Percentiles rank a stretch among this genome's conserved stretches.
Conservation (phyloP, 2,329 filamentous ascomycete genomes). For the Gaeumannomyces sp. region DNA sequence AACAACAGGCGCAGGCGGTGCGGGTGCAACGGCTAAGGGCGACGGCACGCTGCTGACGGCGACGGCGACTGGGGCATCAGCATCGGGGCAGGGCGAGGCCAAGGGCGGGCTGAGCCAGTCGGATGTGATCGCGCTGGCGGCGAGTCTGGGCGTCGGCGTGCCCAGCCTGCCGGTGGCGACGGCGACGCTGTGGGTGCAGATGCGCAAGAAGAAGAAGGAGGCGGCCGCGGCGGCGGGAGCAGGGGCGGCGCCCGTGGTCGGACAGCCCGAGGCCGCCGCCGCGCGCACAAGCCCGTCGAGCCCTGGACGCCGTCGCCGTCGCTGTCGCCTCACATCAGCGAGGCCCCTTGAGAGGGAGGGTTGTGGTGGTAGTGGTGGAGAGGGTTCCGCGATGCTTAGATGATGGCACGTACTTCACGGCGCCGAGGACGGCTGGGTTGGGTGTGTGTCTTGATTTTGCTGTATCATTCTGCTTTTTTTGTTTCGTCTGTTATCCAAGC, state of each 20-base stretch:
- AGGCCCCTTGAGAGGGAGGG: neutral
- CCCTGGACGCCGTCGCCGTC: neutral
- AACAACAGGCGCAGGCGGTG: neutral
- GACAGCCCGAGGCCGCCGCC: neutral
- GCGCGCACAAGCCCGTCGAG: neutral
- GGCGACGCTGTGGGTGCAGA: slow-evolving; percentile 17
- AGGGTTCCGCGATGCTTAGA: no score
- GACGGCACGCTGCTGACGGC: neutral
- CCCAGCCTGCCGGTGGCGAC: slow-evolving; percentile 28
- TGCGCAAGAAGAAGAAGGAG: slow-evolving; percentile 16
- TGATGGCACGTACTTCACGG: no score
- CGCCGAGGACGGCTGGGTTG: no score
- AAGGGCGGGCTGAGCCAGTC: slow-evolving; percentile 20
- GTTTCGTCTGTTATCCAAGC: no score
- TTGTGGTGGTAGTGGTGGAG: no score
- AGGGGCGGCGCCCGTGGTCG: neutral
- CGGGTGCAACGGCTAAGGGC: neutral
- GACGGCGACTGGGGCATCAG: neutral
- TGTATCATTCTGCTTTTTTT: no score
- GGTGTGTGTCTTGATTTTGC: no score
- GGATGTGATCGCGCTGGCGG: slow-evolving; percentile 21
- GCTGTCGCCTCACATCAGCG: neutral
- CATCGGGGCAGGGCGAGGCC: neutral
- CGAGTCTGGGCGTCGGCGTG: slow-evolving; percentile 22
- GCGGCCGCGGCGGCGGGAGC: neutral